Evolutionary conservation across 129 eudicot species (phyloP), one percentile per base, ranked within the genome.

Genomic region (Tanacetum coccineum): DNA sequence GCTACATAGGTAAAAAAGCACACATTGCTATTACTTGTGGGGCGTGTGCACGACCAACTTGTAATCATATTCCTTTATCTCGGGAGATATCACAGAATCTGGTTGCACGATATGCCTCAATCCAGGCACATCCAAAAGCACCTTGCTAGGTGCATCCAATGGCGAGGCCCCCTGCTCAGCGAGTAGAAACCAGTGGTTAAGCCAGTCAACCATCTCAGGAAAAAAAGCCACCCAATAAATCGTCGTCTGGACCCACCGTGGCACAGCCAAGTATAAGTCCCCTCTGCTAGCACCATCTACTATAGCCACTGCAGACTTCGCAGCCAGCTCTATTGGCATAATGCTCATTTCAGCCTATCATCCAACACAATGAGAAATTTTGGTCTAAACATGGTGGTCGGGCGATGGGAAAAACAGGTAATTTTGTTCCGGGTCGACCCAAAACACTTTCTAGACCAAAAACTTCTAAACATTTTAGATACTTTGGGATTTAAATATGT

Each of bases 241-340:
- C 6, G 81, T 70, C 11, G 66, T 62, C 54, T 71, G 66, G 17
- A 69, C 59, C 81, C 81, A 76, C 59, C 14, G 13, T 8, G 81
- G 76, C 53, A 62, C 81, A 44, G 48, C 58, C 71, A 76, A 20
- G 60, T 26, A 20, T 9, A 13, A 14, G 48, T 76, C 81, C 32
- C 76, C 81, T 19, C 76, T 63, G 67, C 71, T 70, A 25, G 72
- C 81, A 19, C 72, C 75, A 1, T 70, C 66, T 3, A 76, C 76
- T 30, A 70, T 19, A 13, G 62, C 76, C 67, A 0, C 44, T 10
- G 76, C 76, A 64, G 67, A 70, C 9, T 20, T 13, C 13, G 32
- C 54, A 26, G 66, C 81, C 53, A n/a, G 22, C 72, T 13, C 72
- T 14, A 77, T 70, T 9, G 81, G 81, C 52, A 77, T 45, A 45